Evolutionary conservation across 1,139 yeast species (phyloP).

Genomic region (Pichia sp.): DNA sequence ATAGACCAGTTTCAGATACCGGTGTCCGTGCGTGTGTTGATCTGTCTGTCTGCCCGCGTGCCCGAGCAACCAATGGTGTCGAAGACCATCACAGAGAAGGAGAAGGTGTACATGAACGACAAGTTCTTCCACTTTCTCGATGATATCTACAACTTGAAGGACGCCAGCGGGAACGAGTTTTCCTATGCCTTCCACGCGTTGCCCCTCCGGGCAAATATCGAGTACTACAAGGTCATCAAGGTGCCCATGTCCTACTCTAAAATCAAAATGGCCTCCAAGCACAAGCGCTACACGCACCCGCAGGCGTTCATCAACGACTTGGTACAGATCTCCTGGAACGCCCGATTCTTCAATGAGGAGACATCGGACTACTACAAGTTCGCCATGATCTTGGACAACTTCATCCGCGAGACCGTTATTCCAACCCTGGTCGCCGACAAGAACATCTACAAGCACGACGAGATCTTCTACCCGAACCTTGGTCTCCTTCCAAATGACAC

Average conservation of each 20-base stretch:
- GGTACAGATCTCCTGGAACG: slow-evolving; percentile 86
- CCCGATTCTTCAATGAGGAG: slow-evolving; percentile 73
- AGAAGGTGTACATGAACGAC: slow-evolving; percentile 21
- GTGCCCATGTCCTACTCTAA: slow-evolving; percentile 45
- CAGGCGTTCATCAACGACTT: slow-evolving; percentile 72
- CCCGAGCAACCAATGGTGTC: background rate
- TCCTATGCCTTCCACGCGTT: slow-evolving; percentile 41
- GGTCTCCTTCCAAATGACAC: slow-evolving; percentile 57
- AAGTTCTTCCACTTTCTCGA: slow-evolving; percentile 20
- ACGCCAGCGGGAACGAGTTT: slow-evolving; percentile 30
- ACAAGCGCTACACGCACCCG: slow-evolving; percentile 50
- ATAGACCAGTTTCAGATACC: background rate
- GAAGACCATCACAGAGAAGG: slow-evolving; percentile 18
- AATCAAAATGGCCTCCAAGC: slow-evolving; percentile 41
- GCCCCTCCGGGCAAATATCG: slow-evolving; percentile 40
- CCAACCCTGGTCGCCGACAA: slow-evolving; percentile 47
- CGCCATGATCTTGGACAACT: slow-evolving; percentile 67
- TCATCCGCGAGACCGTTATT: slow-evolving; percentile 49
- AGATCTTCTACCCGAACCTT: slow-evolving; percentile 58
- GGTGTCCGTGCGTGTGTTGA: no score
- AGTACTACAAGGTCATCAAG: slow-evolving; percentile 44
- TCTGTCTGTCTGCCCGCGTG: background rate
- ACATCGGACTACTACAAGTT: slow-evolving; percentile 64
- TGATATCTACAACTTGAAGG: slow-evolving; percentile 22
- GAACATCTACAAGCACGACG: slow-evolving; percentile 34